Conservation (phyloP, 2,329 filamentous ascomycete species). For the Cladosporium sp. region DNA sequence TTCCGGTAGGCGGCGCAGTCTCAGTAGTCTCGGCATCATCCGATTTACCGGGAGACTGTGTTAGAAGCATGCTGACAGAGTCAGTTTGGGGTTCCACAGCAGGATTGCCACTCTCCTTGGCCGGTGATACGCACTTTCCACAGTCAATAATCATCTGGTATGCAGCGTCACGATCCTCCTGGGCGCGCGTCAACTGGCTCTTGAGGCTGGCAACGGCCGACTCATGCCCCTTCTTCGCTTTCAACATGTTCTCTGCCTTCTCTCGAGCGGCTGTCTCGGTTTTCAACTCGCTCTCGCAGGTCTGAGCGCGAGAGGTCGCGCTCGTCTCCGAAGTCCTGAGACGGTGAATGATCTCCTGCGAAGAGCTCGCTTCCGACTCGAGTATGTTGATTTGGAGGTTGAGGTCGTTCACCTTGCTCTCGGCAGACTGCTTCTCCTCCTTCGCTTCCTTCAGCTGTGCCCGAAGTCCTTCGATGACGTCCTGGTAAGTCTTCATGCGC, state of each 20-base stretch:
- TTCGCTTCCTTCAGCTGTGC: constrained; percentile 52
- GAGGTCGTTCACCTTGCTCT: constrained; percentile 39
- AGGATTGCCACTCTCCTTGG: constrained; percentile 12
- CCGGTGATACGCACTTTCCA: constrained; percentile 26
- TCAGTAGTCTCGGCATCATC: constrained; percentile 24
- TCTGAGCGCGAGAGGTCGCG: background rate
- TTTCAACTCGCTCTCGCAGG: constrained; percentile 28
- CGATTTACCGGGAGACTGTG: constrained; percentile 20
- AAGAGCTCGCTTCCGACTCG: constrained; percentile 24
- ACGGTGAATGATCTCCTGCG: constrained; percentile 17
- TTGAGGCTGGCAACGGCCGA: constrained; percentile 24
- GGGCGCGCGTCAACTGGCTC: constrained; percentile 27
- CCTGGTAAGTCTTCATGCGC: constrained; percentile 48
- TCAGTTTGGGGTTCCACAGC: background rate
- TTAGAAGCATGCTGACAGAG: constrained; percentile 14
- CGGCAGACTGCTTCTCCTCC: constrained; percentile 39
- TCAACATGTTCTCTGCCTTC: constrained; percentile 20
- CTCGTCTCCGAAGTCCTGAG: constrained; percentile 19
- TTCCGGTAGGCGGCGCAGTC: constrained; percentile 22
- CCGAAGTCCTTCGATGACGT: constrained; percentile 51
- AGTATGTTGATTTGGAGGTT: constrained; percentile 24
- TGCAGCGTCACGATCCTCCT: constrained; percentile 29
- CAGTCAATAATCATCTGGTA: constrained; percentile 33
- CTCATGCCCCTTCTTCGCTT: constrained; percentile 27
- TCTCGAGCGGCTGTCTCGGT: constrained; percentile 26